Percentiles rank a stretch among this genome's conserved stretches.
phyloP scores from a whole-genome alignment of 331 rosid genomes.

The Rhamnella rubrinervis region DNA sequence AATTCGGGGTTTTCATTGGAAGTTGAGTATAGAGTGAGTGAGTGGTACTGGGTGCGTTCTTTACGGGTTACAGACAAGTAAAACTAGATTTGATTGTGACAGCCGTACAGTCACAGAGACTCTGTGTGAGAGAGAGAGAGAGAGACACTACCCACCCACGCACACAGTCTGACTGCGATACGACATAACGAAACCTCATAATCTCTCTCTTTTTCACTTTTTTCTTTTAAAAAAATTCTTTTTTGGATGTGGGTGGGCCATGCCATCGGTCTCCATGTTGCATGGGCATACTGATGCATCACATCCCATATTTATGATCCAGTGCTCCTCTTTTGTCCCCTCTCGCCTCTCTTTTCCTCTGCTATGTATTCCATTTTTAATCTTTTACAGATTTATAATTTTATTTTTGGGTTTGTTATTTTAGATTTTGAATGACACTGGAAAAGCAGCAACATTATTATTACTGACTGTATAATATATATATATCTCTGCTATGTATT shows the following conservation, averaged over 20 bases:
- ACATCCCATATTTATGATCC: constrained; percentile 23
- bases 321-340: constrained; percentile 15
- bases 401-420: no score
- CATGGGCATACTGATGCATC: constrained; percentile 27
- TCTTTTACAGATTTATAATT: neutral
- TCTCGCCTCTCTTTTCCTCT: no score
- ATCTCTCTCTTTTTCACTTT: neutral
- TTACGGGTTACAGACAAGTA: no score
- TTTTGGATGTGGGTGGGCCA: constrained; percentile 13
- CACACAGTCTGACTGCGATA: constrained; percentile 25
- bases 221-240: neutral
- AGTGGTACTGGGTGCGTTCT: no score
- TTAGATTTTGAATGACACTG: no score
- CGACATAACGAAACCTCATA: constrained; percentile 26
- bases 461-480: no score
- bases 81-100: no score
- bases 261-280: neutral
- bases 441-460: no score
- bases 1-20: no score
- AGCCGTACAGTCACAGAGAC: no score
- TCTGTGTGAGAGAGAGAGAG: no score
- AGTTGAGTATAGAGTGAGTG: no score
- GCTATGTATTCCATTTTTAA: neutral
- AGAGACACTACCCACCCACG: neutral
- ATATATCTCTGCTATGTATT: neutral